Conservation (phyloP, 1,139 yeast species). For the Saccharomyces pastorianus region DNA sequence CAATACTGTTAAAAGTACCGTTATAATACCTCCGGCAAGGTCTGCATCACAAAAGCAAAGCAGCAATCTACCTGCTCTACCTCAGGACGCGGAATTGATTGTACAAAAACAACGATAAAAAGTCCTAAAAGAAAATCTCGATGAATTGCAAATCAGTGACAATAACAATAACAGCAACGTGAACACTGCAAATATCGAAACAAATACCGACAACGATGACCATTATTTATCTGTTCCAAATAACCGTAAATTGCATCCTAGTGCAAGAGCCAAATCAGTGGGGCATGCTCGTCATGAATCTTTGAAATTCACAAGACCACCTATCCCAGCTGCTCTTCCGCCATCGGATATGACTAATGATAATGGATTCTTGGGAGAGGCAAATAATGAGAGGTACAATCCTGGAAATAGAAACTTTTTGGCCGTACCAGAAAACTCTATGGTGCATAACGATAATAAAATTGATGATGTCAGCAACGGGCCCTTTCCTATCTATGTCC, state of each 20-base stretch:
- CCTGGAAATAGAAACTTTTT: background rate
- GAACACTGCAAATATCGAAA: conserved; percentile 4
- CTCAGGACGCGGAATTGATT: conserved; percentile 29
- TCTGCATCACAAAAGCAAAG: conserved; percentile 20
- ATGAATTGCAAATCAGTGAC: conserved; percentile 14
- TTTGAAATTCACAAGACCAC: conserved; percentile 34
- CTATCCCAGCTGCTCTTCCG: conserved; percentile 29
- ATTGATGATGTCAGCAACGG: background rate
- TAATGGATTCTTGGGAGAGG: conserved; percentile 28
- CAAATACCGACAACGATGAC: conserved; percentile 5
- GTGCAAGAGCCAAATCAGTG: conserved; percentile 82
- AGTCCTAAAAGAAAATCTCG: conserved; percentile 18
- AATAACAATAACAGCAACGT: background rate
- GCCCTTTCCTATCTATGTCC: conserved; percentile 9
- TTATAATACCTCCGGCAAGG: conserved; percentile 16
- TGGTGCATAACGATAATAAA: background rate
- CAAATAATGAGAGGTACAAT: background rate
- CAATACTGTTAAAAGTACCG: conserved; percentile 4
- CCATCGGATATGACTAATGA: conserved; percentile 41
- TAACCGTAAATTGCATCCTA: conserved; percentile 53
- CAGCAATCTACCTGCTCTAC: conserved; percentile 28
- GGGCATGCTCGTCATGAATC: conserved; percentile 71
- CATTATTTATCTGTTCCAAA: conserved; percentile 18
- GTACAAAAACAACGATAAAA: conserved; percentile 29
- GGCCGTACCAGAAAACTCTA: background rate